Percentiles rank a stretch among this genome's conserved stretches.
Evolutionary conservation across 2,329 filamentous ascomycete species (phyloP).

Genomic region (Cladophialophora psammophila): DNA sequence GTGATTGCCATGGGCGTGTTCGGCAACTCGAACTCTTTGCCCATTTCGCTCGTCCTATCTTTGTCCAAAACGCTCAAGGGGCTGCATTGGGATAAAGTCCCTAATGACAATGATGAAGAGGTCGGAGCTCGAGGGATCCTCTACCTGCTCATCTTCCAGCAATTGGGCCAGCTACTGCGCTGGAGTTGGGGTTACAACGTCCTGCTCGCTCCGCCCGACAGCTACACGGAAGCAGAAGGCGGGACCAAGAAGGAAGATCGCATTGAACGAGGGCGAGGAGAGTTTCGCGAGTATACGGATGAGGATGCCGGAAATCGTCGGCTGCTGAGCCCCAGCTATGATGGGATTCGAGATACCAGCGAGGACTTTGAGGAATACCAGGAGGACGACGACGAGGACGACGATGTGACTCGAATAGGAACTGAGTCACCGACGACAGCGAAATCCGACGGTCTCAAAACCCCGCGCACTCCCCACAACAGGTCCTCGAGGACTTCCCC

Average conservation of each 20-base stretch:
- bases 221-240: slow-evolving; percentile 54
- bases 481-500: slow-evolving; percentile 35
- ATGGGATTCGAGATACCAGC: slow-evolving; percentile 28
- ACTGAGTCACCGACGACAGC: slow-evolving; percentile 38
- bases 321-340: slow-evolving; percentile 36
- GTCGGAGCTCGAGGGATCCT: slow-evolving; percentile 92
- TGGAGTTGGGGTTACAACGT: slow-evolving; percentile 99
- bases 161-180: slow-evolving; percentile 89
- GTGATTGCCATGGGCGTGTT: slow-evolving; percentile 97
- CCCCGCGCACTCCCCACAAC: slow-evolving; percentile 36
- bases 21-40: slow-evolving; percentile 96
- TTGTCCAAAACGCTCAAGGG: slow-evolving; percentile 90
- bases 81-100: slow-evolving; percentile 90
- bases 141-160: slow-evolving; percentile 96
- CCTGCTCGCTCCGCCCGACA: slow-evolving; percentile 81
- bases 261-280: slow-evolving; percentile 50
- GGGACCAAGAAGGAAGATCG: slow-evolving; percentile 46
- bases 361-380: slow-evolving; percentile 32
- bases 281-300: slow-evolving; percentile 51
- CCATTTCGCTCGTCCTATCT: slow-evolving; percentile 93
- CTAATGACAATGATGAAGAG: slow-evolving; percentile 92
- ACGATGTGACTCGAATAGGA: slow-evolving; percentile 37
- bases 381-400: slow-evolving; percentile 33
- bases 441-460: slow-evolving; percentile 39
- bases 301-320: slow-evolving; percentile 43